phyloP scores from a whole-genome alignment of 2,329 filamentous ascomycete species.

The Aspergillus calidoustus region DNA sequence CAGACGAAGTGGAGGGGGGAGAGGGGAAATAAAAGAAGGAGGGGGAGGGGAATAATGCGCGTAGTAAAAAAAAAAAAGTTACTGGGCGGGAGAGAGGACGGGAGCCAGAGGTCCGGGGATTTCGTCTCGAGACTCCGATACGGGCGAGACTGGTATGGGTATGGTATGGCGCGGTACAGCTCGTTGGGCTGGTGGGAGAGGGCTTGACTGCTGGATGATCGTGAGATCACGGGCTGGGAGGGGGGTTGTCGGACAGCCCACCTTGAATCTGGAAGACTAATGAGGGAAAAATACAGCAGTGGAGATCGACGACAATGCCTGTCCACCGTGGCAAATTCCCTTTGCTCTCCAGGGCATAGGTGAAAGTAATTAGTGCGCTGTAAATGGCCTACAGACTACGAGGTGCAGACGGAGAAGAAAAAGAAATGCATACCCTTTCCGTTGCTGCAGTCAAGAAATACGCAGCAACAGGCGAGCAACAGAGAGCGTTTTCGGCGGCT shows the following conservation, averaged over 20 bases:
- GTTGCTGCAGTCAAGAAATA: slow-evolving; percentile 4
- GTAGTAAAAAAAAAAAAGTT: slow-evolving; percentile 20
- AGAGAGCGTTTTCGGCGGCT: slow-evolving; percentile 23
- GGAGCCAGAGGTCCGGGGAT: slow-evolving; percentile 30
- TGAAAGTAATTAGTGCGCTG: background rate
- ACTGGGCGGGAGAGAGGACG: slow-evolving; percentile 25
- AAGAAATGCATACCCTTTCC: slow-evolving; percentile 20
- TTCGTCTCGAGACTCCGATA: slow-evolving; percentile 29
- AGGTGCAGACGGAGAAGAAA: background rate
- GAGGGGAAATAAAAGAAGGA: slow-evolving; percentile 25
- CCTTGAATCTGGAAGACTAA: slow-evolving; percentile 8
- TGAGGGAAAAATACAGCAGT: slow-evolving; percentile 23
- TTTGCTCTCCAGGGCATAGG: slow-evolving; percentile 6
- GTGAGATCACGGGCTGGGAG: slow-evolving; percentile 14
- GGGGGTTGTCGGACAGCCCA: background rate
- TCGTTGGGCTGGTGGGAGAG: background rate
- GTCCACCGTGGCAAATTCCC: slow-evolving; percentile 28
- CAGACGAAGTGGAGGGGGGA: slow-evolving; percentile 21
- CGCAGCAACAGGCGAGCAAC: slow-evolving; percentile 1
- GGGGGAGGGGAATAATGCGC: slow-evolving; percentile 13
- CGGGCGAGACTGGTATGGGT: slow-evolving; percentile 21
- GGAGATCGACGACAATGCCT: slow-evolving; percentile 21
- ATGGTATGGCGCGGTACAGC: slow-evolving; percentile 15
- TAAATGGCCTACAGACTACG: background rate
- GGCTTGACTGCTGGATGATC: background rate